A percentile compares a stretch with the other conserved stretches of the same genome.
Conservation (phyloP, 2,329 filamentous ascomycete species). For the Sclerotinia nivalis region DNA sequence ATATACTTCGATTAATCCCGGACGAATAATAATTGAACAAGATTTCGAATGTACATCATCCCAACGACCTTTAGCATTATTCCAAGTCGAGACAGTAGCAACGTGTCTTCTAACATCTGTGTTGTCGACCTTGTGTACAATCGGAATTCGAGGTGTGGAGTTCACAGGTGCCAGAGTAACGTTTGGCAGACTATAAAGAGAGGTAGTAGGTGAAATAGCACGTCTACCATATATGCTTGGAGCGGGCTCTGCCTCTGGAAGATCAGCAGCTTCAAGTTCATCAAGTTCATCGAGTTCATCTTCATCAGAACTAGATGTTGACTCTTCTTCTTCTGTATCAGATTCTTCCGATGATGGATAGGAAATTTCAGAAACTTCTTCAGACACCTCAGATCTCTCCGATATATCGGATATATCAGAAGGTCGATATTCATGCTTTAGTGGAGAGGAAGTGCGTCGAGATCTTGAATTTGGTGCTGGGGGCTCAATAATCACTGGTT, state of each 20-base stretch:
- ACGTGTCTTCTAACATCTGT: slow-evolving; percentile 48
- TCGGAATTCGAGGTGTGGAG: slow-evolving; percentile 74
- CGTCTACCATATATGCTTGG: slow-evolving; percentile 23
- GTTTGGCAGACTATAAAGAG: slow-evolving; percentile 24
- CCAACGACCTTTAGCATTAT: slow-evolving; percentile 60
- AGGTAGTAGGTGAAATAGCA: slow-evolving; percentile 20
- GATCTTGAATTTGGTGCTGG: slow-evolving; percentile 44
- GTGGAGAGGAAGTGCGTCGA: slow-evolving; percentile 81
- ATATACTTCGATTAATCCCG: slow-evolving; percentile 61
- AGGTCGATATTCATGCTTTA: slow-evolving; percentile 96
- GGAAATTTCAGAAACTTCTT: slow-evolving; percentile 65
- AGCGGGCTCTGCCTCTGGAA: slow-evolving; percentile 17
- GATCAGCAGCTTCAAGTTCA: slow-evolving; percentile 23
- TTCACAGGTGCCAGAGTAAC: slow-evolving; percentile 73
- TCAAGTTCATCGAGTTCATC: slow-evolving; percentile 20
- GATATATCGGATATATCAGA: slow-evolving; percentile 60
- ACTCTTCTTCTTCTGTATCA: slow-evolving; percentile 23
- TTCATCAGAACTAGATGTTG: slow-evolving; percentile 23
- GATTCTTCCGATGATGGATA: slow-evolving; percentile 59
- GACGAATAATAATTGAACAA: slow-evolving; percentile 57
- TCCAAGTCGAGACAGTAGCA: slow-evolving; percentile 62
- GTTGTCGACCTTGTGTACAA: slow-evolving; percentile 43
- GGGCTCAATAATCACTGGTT: slow-evolving; percentile 33
- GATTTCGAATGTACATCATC: slow-evolving; percentile 55
- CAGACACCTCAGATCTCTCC: slow-evolving; percentile 47